Evolutionary conservation across 495 filamentous ascomycete genomes (phyloP), one percentile per base, ranked within the genome.

Genomic region (Pseudotulostoma volvatum): DNA sequence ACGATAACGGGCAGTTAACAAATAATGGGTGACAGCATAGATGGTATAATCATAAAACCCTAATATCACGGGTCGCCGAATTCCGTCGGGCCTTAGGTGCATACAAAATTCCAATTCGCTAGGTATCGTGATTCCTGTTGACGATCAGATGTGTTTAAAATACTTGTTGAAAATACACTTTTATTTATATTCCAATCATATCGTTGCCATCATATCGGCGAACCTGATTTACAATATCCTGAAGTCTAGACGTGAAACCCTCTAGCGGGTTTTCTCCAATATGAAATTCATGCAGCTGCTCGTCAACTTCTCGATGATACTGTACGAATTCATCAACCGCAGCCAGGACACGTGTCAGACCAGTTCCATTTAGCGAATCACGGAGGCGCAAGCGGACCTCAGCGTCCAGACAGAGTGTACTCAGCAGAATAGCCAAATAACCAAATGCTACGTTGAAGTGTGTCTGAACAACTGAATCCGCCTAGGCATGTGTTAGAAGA

Each of bases 361-460:
- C 77, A 32, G 67, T 67, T 4, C 73, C 68, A 1, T 71, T 70
- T 33, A 84, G 63, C 18, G 57, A 64, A 4, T 44, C 39, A 16
- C 59, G 59, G 18, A 87, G 63, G 15, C 63, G 53, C 18, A 56
- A 51, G 23, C 69, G 55, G 9, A 74, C 71, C 19, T 64, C 60
- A 9, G 49, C 34, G 36, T 75, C 60, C 14, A 87, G 61, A 50
- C 79, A 85, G 11, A 95, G 65, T 36, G 79, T 83, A 18, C 83
- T 79, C 8, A 99, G 62, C 2, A 95, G 64, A 3, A 96, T 75
- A 1, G 88, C 76, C 31, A 99, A 66, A 49, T 93, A 99, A 18
- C 92, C 92, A 41, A 87, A 76, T 2, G 83, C 81, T 19, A 99
- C 85, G 53, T 88, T 93, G 37, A 76, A 71, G 37, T 79, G 77